A percentile compares a stretch with the other conserved stretches of the same genome.
Conservation (phyloP, 305 asterid genomes). For the Coffea humblotiana region DNA sequence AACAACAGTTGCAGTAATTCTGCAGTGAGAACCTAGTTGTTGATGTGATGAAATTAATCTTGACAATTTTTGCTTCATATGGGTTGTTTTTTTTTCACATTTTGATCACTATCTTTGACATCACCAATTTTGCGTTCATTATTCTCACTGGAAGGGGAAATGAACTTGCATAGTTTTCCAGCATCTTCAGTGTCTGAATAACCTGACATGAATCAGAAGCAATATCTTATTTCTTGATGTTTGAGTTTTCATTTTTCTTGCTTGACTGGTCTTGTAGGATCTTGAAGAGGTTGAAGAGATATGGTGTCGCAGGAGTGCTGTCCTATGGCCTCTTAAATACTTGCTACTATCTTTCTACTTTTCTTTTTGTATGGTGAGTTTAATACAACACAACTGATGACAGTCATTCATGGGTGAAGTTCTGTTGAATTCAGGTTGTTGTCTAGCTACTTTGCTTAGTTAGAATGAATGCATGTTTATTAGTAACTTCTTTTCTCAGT, state of each 20-base stretch:
- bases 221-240: neutral
- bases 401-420: neutral
- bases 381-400: neutral
- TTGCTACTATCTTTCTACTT: slow-evolving; percentile 77
- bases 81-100: too few relatives aligned
- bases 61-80: neutral
- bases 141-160: neutral
- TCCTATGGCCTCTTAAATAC: slow-evolving; percentile 89
- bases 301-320: slow-evolving; percentile 77
- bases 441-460: neutral
- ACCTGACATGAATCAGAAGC: neutral
- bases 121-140: neutral
- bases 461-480: neutral
- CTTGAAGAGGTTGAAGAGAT: slow-evolving; percentile 67
- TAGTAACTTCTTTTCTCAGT: neutral
- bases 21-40: neutral
- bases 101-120: neutral
- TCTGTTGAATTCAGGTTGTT: neutral
- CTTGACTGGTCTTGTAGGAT: slow-evolving; percentile 46
- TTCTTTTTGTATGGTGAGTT: slow-evolving; percentile 83
- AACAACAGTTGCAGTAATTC: neutral
- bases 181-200: neutral
- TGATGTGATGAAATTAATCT: neutral
- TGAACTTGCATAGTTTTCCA: neutral
- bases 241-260: slow-evolving; percentile 27